A percentile compares a stretch with the other conserved stretches of the same genome.
Conservation (phyloP, 2,329 filamentous ascomycete genomes). For the Alternaria solani region DNA sequence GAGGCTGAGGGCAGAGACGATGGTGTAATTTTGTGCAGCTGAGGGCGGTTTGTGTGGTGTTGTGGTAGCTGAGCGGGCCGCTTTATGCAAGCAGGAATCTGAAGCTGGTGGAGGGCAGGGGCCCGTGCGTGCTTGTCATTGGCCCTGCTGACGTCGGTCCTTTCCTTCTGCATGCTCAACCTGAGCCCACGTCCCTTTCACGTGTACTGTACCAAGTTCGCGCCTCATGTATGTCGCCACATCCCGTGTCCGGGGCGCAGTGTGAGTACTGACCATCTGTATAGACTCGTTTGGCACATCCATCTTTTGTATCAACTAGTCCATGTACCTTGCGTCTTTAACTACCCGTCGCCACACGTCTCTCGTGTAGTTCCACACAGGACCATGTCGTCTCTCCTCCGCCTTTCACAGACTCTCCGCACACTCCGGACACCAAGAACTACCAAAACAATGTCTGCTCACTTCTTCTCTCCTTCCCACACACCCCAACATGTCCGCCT, state of each 20-base stretch:
- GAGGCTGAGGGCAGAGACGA: conserved; percentile 18
- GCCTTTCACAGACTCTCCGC: conserved; percentile 20
- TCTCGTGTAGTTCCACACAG: neutral
- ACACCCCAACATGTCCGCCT: conserved; percentile 13
- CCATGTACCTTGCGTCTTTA: neutral
- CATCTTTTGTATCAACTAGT: neutral
- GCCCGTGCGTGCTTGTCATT: conserved; percentile 33
- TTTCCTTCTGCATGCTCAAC: conserved; percentile 8
- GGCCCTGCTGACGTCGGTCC: conserved; percentile 32
- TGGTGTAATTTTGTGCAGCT: conserved; percentile 35
- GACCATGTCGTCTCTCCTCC: conserved; percentile 16
- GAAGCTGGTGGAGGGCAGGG: conserved; percentile 31
- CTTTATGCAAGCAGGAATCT: conserved; percentile 42
- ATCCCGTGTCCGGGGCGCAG: neutral
- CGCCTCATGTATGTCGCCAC: conserved; percentile 1
- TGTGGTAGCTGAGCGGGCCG: conserved; percentile 37
- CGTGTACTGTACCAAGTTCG: neutral
- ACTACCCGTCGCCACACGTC: neutral
- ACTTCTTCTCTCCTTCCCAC: conserved; percentile 31
- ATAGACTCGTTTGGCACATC: neutral
- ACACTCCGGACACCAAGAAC: conserved; percentile 5
- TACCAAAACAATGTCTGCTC: conserved; percentile 19
- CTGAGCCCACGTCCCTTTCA: neutral
- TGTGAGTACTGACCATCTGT: neutral
- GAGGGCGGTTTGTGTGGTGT: conserved; percentile 30